Evolutionary conservation across 2,329 filamentous ascomycete species (phyloP), one percentile per base, ranked within the genome.

Genomic region (Xylariaceae sp.): DNA sequence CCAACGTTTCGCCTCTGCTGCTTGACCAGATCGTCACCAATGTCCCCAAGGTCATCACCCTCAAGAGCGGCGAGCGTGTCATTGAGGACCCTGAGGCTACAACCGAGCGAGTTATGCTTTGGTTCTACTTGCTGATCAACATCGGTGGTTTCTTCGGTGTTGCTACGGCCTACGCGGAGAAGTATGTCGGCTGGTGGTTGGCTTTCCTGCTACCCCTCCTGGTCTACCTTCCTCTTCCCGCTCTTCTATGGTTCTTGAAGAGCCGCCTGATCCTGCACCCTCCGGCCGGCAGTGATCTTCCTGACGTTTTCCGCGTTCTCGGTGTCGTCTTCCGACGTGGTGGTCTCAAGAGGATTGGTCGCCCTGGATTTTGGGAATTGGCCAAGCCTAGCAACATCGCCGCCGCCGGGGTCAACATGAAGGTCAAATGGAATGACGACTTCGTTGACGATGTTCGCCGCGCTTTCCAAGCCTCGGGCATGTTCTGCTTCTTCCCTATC

Each of bases 71-170:
- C 15, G 81, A 86, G 62, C 76, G 80, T 17, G 81, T 87, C 30
- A 85, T 88, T 43, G 74, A 85, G n/a, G 84, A 87, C 54, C 84
- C 83, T 0, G 80, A 82, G 54, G 76, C 81, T 18, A 87, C 83
- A 3, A 72, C 83, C 1, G 77, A 81, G 42, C 76, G 84, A 18
- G 83, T 87, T 53, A 88, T 85, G 72, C 74, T 86, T 53, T 86
- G 83, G 69, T 81, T 80, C 61, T 80, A 80, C 57, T 66, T 78
- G 30, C 66, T 79, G 58, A 77, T 78, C 65, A 81, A 81, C 58
- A 65, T 80, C 41, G 78, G 78, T 33, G 73, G 72, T 48, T 76
- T 78, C 58, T 73, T 75, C 60, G 72, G 73, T 43, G 74, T 78
- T 17, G 73, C 73, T 11, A 80, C 76, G 27, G 70, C 75, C 0